Percentiles rank a stretch among this genome's conserved stretches.
Conservation (phyloP, 75 land plant genomes). For the Picea sitchensis region DNA sequence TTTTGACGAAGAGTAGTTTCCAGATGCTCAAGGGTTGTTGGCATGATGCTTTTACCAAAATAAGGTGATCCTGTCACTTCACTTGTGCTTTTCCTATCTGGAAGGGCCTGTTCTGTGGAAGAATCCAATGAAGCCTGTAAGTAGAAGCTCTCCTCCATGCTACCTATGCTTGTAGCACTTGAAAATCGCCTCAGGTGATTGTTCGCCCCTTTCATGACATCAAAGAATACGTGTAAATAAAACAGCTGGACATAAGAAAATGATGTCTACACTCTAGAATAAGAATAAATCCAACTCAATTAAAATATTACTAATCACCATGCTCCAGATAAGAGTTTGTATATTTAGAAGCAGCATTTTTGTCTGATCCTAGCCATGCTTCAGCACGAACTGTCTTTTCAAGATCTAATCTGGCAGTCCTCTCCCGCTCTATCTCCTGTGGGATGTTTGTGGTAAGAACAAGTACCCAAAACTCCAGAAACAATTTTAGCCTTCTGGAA, state of each 20-base stretch:
- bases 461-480: background rate
- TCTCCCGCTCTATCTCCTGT: conserved; percentile 87
- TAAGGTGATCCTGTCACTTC: conserved; percentile 47
- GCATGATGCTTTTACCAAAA: conserved; percentile 65
- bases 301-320: conserved; percentile 25
- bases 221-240: background rate
- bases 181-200: conserved; percentile 53
- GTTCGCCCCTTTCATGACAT: conserved; percentile 21
- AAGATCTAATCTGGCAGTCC: conserved; percentile 54
- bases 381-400: conserved; percentile 60
- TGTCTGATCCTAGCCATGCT: conserved; percentile 39
- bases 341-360: conserved; percentile 35
- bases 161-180: conserved; percentile 64
- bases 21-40: conserved; percentile 62
- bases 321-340: conserved; percentile 33
- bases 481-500: background rate
- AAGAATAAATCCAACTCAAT: background rate
- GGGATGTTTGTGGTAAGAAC: background rate
- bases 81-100: conserved; percentile 45
- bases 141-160: conserved; percentile 83
- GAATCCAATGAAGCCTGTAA: conserved; percentile 92
- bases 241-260: conserved; percentile 7
- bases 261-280: background rate
- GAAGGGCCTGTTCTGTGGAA: conserved; percentile 35
- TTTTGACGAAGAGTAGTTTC: conserved; percentile 79